A percentile compares a stretch with the other conserved stretches of the same genome.
Evolutionary conservation across 768 basidiomycete species (phyloP).

Genomic region (Phaeotremella fagi): DNA sequence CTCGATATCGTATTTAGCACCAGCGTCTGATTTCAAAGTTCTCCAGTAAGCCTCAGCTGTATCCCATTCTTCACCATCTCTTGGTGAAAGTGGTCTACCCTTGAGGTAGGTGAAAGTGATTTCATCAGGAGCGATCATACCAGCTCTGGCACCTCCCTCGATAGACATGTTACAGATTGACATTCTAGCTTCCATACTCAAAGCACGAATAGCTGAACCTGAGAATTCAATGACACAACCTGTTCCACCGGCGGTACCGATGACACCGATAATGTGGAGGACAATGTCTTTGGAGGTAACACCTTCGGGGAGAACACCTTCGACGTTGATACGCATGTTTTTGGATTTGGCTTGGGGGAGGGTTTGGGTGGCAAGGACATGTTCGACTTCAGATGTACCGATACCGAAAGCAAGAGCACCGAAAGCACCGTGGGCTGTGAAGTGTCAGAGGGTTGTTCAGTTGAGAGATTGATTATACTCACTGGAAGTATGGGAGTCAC

Average conservation of each 20-base stretch:
- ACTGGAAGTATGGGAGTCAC: slow-evolving; percentile 92
- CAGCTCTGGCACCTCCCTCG: slow-evolving; percentile 85
- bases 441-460: not conserved
- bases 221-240: slow-evolving; percentile 88
- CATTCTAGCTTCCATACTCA: slow-evolving; percentile 84
- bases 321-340: slow-evolving; percentile 87
- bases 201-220: slow-evolving; percentile 76
- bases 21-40: slow-evolving; percentile 70
- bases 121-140: slow-evolving; percentile 88
- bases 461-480: too few species aligned
- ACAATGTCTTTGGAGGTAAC: slow-evolving; percentile 85
- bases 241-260: slow-evolving; percentile 89
- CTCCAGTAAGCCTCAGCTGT: slow-evolving; percentile 78
- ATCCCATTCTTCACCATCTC: slow-evolving; percentile 74
- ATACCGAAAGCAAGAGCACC: slow-evolving; percentile 90
- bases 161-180: slow-evolving; percentile 85
- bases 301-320: slow-evolving; percentile 73
- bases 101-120: slow-evolving; percentile 78
- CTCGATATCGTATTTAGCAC: slow-evolving; percentile 77
- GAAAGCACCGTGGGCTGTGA: slow-evolving; percentile 79
- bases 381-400: slow-evolving; percentile 89
- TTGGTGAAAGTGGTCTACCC: slow-evolving; percentile 73
- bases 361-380: slow-evolving; percentile 88
- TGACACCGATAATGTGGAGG: slow-evolving; percentile 80
- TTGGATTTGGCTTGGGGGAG: slow-evolving; percentile 79